These are phyloP conservation scores for Naematelia encephala DNA, from an alignment of 768 basidiomycete genomes.

Conservation along the genomic window DNA sequence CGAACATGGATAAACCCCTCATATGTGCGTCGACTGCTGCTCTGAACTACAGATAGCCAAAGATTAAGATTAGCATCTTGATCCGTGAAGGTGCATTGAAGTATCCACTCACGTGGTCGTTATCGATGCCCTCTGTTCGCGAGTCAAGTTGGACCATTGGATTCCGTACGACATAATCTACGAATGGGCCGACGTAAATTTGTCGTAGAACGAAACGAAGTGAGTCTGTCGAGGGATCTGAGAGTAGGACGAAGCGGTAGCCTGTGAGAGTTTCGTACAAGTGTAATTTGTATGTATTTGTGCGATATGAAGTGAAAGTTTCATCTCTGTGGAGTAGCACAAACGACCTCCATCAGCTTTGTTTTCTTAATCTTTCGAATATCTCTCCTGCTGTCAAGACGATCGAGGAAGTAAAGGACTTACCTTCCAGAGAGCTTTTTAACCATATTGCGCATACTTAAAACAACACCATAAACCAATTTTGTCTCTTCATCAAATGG, in stretches of 20 bases:
- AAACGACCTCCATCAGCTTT: too few relatives aligned
- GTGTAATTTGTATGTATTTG: constrained; percentile 89
- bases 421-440: constrained; percentile 88
- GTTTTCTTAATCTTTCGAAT: too few relatives aligned
- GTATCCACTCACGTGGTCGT: constrained; percentile 60
- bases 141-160: constrained; percentile 83
- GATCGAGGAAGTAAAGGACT: constrained; percentile 27
- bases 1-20: constrained; percentile 47
- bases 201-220: constrained; percentile 78
- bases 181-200: constrained; percentile 86
- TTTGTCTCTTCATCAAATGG: constrained; percentile 97
- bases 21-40: constrained; percentile 49
- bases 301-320: constrained; percentile 82
- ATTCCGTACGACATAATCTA: constrained; percentile 90
- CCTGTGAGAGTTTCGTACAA: constrained; percentile 85
- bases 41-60: too few relatives aligned
- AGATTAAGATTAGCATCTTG: neutral
- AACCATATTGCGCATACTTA: constrained; percentile 89
- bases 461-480: constrained; percentile 90
- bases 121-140: constrained; percentile 78
- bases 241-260: constrained; percentile 93
- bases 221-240: constrained; percentile 78
- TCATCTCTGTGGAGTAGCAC: too few relatives aligned
- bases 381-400: too few relatives aligned
- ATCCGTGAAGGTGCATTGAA: neutral